phyloP scores from a whole-genome alignment of 2,329 filamentous ascomycete genomes.

The Pseudogymnoascus sp. region DNA sequence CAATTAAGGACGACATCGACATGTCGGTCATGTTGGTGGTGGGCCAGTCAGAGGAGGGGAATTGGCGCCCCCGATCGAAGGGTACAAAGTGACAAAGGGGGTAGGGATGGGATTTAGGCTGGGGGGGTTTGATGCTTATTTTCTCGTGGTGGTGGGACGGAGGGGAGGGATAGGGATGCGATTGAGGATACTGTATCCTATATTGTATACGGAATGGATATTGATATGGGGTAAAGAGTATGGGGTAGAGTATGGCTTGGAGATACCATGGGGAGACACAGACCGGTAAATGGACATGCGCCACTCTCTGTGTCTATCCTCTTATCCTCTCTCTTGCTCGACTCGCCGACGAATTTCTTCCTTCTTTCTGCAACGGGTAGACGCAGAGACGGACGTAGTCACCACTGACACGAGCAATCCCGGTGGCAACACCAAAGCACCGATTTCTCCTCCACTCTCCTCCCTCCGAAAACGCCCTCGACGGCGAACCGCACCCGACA shows the following conservation, averaged over 20 bases:
- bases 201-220: background rate
- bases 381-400: background rate
- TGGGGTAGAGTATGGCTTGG: background rate
- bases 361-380: background rate
- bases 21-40: background rate
- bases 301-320: too few relatives aligned
- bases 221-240: background rate
- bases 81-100: background rate
- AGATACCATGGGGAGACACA: too few relatives aligned
- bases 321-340: background rate
- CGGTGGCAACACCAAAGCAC: background rate
- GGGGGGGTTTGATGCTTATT: slow-evolving; percentile 1
- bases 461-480: slow-evolving; percentile 3
- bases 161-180: background rate
- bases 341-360: background rate
- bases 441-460: slow-evolving; percentile 1
- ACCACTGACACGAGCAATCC: background rate
- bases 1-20: background rate
- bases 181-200: background rate
- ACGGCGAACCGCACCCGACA: slow-evolving; percentile 2
- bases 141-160: background rate
- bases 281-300: too few relatives aligned
- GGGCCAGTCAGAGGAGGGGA: background rate
- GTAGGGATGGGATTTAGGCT: background rate
- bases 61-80: background rate